Conservation (phyloP, 805 yeast genomes). For the Metschnikowia gelsemii region DNA sequence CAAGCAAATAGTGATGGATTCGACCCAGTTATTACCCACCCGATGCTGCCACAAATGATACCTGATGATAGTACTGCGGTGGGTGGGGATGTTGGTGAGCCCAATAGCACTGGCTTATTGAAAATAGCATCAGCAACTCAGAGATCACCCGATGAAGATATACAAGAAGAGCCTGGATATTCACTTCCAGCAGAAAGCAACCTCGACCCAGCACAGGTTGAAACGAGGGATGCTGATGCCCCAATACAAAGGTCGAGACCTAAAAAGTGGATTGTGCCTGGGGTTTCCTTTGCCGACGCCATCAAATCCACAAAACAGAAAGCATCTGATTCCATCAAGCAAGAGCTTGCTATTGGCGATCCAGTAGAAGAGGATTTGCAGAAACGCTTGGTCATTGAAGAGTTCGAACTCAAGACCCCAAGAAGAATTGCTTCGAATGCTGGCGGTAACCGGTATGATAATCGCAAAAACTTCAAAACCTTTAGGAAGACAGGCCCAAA, state of each 20-base stretch:
- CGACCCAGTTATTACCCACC: too few species aligned
- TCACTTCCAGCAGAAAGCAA: background rate
- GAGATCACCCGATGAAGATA: background rate
- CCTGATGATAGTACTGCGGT: too few species aligned
- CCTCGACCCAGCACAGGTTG: background rate
- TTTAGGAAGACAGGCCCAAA: constrained; percentile 14
- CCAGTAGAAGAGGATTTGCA: background rate
- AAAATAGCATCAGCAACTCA: background rate
- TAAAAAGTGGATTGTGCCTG: constrained; percentile 10
- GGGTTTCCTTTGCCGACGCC: constrained; percentile 19
- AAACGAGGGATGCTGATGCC: background rate
- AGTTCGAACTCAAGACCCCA: constrained; percentile 4
- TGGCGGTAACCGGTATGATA: constrained; percentile 1
- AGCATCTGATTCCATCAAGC: constrained; percentile 10
- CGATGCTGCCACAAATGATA: too few species aligned
- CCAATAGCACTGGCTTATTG: too few species aligned
- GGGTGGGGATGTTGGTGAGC: too few species aligned
- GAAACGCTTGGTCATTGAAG: constrained; percentile 5
- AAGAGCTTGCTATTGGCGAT: constrained; percentile 5
- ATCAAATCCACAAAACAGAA: constrained; percentile 14
- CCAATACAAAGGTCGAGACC: background rate
- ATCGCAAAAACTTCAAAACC: constrained; percentile 19
- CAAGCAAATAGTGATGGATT: too few species aligned
- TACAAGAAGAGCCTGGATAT: background rate
- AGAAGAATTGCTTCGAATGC: background rate